Conservation (phyloP, 2,329 filamentous ascomycete genomes). For the Fusarium chuoi region DNA sequence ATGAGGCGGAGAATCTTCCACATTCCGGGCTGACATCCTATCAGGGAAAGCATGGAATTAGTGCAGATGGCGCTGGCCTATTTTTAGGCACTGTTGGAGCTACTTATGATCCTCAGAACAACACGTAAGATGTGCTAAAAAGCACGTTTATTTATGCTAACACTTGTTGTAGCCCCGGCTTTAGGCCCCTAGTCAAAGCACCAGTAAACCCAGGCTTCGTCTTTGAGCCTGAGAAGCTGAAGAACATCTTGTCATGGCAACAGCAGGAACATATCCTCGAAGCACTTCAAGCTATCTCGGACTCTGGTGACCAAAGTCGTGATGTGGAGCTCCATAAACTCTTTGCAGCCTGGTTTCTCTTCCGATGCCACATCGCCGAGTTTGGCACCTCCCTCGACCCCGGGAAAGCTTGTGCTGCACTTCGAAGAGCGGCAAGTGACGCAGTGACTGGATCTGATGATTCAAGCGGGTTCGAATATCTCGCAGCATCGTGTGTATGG, state of each 20-base stretch:
- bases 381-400: not conserved
- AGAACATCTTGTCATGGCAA: not conserved
- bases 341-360: not conserved
- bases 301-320: not conserved
- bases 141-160: not conserved
- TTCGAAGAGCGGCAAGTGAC: not conserved
- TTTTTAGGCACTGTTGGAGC: not conserved
- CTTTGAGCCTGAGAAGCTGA: not conserved
- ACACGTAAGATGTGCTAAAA: not conserved
- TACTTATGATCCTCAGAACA: not conserved
- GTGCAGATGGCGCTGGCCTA: not conserved
- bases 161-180: not conserved
- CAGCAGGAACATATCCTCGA: not conserved
- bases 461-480: not conserved
- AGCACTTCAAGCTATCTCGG: not conserved
- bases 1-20: too few species aligned
- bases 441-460: not conserved
- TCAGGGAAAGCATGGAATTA: not conserved
- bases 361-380: not conserved
- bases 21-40: fast-evolving
- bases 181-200: not conserved
- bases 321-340: not conserved
- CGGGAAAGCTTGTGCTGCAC: not conserved
- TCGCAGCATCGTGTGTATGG: not conserved
- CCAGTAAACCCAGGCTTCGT: not conserved